A percentile compares a stretch with the other conserved stretches of the same genome.
These are phyloP conservation scores for Globisporangium parvum DNA, from an alignment of 352 stramenopile species.

Conservation along the genomic window DNA sequence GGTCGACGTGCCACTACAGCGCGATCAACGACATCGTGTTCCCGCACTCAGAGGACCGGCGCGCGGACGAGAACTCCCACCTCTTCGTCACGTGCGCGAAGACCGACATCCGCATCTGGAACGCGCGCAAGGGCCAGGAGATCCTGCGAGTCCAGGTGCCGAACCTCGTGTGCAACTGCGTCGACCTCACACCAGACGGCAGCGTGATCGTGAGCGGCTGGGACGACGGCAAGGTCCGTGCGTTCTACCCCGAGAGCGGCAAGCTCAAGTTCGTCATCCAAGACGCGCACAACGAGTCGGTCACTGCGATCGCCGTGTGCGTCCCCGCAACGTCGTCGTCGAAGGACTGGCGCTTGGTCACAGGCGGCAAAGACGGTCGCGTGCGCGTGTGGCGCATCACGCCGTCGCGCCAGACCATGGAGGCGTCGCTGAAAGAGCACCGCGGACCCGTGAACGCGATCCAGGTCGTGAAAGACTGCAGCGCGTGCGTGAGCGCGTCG, in stretches of 20 bases:
- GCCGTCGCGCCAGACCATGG: slow-evolving; percentile 90
- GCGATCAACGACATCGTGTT: slow-evolving; percentile 95
- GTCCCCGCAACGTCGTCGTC: slow-evolving; percentile 46
- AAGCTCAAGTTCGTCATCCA: slow-evolving; percentile 97
- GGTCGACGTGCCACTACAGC: slow-evolving; percentile 88
- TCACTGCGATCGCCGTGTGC: slow-evolving; percentile 90
- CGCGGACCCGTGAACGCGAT: slow-evolving; percentile 91
- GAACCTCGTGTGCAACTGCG: slow-evolving; percentile 95
- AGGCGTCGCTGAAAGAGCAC: slow-evolving; percentile 95
- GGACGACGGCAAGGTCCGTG: slow-evolving; percentile 95
- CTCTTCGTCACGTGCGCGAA: slow-evolving; percentile 94
- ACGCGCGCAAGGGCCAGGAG: slow-evolving; percentile 87
- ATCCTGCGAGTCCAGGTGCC: slow-evolving; percentile 96
- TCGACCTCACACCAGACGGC: slow-evolving; percentile 87
- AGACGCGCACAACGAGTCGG: slow-evolving; percentile 93
- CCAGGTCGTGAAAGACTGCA: slow-evolving; percentile 67
- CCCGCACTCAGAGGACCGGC: slow-evolving; percentile 42
- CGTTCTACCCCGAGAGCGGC: slow-evolving; percentile 94
- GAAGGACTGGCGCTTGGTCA: slow-evolving; percentile 87
- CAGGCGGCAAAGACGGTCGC: slow-evolving; percentile 91
- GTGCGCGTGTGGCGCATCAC: slow-evolving; percentile 94
- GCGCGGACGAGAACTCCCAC: slow-evolving; percentile 80
- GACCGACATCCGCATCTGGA: slow-evolving; percentile 96
- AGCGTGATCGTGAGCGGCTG: slow-evolving; percentile 92
- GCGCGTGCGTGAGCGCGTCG: slow-evolving; percentile 67